Evolutionary conservation across 148 eudicot genomes (phyloP).

Genomic region (Persicaria tinctoria): DNA sequence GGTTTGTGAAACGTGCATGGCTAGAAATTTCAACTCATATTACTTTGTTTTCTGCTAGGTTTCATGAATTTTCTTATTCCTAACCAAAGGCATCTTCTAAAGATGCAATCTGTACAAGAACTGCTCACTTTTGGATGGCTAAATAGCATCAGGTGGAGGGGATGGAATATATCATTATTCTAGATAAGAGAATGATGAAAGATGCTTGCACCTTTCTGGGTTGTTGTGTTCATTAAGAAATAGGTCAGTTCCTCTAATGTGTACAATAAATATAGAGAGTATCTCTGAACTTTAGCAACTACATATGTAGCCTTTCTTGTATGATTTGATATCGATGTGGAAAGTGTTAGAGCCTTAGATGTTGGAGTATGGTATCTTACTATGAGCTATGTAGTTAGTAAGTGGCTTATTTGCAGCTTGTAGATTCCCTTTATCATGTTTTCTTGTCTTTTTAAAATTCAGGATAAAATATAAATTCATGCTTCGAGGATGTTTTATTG

Average conservation of each 20-base stretch:
- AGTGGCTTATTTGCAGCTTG: background rate
- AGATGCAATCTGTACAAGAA: constrained; percentile 44
- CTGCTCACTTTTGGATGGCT: constrained; percentile 61
- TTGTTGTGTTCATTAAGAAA: background rate
- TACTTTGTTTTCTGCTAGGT: constrained; percentile 35
- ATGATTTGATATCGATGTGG: background rate
- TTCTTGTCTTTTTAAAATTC: background rate
- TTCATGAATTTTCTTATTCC: constrained; percentile 79
- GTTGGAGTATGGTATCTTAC: background rate
- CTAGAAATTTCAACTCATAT: no score
- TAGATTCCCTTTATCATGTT: background rate
- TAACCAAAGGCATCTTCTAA: constrained; percentile 68
- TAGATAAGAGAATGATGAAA: constrained; percentile 20
- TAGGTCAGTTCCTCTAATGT: background rate
- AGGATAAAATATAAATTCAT: background rate
- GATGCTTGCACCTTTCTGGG: background rate
- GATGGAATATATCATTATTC: constrained; percentile 34
- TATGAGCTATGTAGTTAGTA: background rate
- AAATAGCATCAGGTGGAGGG: constrained; percentile 56
- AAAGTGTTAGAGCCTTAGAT: background rate
- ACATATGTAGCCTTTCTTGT: background rate
- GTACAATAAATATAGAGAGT: background rate
- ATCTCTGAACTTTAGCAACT: background rate
- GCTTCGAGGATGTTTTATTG: background rate
- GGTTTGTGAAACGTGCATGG: no score